phyloP scores from a whole-genome alignment of 164 flowering plant genomes.

The Sextonia rubra region DNA sequence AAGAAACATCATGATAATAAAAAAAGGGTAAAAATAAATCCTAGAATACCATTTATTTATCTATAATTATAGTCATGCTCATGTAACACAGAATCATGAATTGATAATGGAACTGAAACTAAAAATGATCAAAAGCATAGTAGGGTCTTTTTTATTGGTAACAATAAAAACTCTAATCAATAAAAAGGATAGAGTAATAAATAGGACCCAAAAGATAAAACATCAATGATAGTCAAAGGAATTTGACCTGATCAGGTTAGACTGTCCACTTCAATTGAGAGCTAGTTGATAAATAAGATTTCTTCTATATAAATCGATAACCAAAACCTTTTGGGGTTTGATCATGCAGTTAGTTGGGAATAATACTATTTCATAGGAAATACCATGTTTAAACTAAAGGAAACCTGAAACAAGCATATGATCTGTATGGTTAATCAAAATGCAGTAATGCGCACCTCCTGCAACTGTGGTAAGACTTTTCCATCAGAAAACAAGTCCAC shows the following conservation, averaged over 20 bases:
- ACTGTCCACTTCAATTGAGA: not conserved
- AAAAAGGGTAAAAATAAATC: not conserved
- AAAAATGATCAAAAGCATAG: not conserved
- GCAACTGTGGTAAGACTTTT: constrained; percentile 53
- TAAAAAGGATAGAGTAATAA: too few species aligned
- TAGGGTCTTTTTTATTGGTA: too few species aligned
- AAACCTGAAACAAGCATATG: constrained; percentile 1
- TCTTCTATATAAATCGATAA: not conserved
- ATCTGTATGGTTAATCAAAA: constrained; percentile 7
- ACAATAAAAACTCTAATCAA: too few species aligned
- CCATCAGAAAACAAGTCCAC: constrained; percentile 78
- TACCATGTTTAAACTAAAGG: not conserved
- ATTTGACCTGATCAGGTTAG: not conserved
- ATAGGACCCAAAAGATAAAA: not conserved
- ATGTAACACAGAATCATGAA: too few species aligned
- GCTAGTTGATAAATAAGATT: too few species aligned
- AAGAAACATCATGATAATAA: not conserved
- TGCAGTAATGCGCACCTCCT: constrained; percentile 37
- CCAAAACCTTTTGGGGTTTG: not conserved
- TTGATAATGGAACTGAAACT: not conserved
- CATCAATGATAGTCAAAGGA: not conserved
- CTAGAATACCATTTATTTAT: too few species aligned
- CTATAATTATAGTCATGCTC: not conserved
- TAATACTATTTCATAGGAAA: not conserved
- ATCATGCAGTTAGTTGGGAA: not conserved